These are phyloP conservation scores for Strigomonas culicis DNA, from an alignment of 208 protist genomes.

Conservation along the genomic window DNA sequence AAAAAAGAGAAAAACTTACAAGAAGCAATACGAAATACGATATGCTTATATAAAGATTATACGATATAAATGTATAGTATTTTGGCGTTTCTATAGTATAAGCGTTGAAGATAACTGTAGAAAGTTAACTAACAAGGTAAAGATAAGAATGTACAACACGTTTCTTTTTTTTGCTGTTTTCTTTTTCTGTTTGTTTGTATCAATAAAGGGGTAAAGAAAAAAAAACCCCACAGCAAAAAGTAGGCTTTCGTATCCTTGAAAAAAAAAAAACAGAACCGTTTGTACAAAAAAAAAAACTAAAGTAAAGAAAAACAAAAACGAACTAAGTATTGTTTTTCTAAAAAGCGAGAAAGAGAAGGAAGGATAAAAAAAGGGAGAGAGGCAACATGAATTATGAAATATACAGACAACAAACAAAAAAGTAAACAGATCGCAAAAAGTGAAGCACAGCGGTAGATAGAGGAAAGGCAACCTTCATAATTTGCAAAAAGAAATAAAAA, in stretches of 20 bases:
- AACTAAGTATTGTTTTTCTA: conserved; percentile 15
- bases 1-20: conserved; percentile 12
- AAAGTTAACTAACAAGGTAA: conserved; percentile 6
- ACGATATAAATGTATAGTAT: neutral
- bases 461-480: too few species aligned
- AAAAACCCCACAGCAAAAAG: conserved; percentile 6
- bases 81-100: too few species aligned
- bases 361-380: too few species aligned
- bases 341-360: conserved; percentile 12
- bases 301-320: conserved; percentile 20
- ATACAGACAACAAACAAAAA: too few species aligned
- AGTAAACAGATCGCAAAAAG: too few species aligned
- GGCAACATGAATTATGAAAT: too few species aligned
- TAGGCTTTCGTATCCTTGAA: neutral
- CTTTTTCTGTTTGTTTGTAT: too few species aligned
- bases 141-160: conserved; percentile 17
- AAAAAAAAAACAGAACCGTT: conserved; percentile 6
- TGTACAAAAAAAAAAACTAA: conserved; percentile 18
- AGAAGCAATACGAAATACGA: conserved; percentile 1
- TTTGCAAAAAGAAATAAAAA: too few species aligned
- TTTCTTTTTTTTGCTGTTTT: conserved; percentile 9
- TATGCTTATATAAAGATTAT: conserved; percentile 10
- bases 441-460: too few species aligned
- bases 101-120: too few species aligned
- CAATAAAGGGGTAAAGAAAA: conserved; percentile 16